Evolutionary conservation across 2,329 filamentous ascomycete genomes (phyloP), one percentile per base, ranked within the genome.

Genomic region (Macrophomina pseudophaseolina): DNA sequence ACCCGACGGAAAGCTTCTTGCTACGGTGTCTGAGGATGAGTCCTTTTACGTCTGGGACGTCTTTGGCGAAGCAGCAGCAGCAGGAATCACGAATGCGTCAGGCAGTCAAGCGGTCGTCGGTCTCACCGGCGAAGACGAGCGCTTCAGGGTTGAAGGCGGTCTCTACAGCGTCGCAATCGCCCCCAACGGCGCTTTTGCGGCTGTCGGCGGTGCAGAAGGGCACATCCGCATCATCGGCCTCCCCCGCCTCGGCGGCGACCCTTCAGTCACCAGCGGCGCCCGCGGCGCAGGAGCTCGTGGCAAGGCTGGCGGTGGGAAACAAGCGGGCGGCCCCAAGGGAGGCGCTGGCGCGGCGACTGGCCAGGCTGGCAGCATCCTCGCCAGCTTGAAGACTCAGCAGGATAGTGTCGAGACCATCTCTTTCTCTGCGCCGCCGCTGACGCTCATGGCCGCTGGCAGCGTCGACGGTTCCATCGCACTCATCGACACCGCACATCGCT

Each of bases 41-140:
- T 94, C 90, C 72, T 85, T 99, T 67, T 94, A 94, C 77, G 94
- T 97, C 30, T 97, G 93, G 88, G 95, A 98, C 75, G 90, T 94
- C 14, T 97, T 93, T 80, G 92, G 92, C 58, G 86, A 88, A 28
- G 92, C 91, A 1, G 89, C 90, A 3, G 90, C 85, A 0, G 86
- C 87, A 8, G 88, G 87, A 3, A 77, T 90, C 14, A 82, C 83
- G 2, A 82, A 85, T 30, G 83, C 83, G 2, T 83, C 85, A 30
- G n/a, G 30, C 3, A 82, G 84, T 14, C 87, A 88, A 70, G 83
- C 92, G 0, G 88, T 94, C 12, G 87, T 98, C 6, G 89, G 88
- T 0, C 84, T 97, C 53, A 97, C 91, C 1, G 86, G 85, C 0
- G 85, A 88, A 14, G 95, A 99, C 80, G 92, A 97, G 82, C 89